A percentile compares a stretch with the other conserved stretches of the same genome.
phyloP scores from a whole-genome alignment of 2,329 filamentous ascomycete genomes.

The Claviceps paspali region DNA sequence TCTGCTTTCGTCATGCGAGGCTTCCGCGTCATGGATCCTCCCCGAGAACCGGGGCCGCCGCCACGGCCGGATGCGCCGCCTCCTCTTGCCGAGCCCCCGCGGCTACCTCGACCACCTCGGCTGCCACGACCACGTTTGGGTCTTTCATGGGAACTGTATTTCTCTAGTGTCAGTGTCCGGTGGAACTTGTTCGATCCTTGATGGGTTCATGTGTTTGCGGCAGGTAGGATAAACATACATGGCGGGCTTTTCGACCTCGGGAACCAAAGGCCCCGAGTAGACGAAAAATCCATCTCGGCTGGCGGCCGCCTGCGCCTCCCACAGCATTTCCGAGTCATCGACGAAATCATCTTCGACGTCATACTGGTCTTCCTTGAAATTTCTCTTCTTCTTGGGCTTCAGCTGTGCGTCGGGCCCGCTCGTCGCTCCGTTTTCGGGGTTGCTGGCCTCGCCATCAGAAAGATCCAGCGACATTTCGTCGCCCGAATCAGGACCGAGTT shows the following conservation, averaged over 20 bases:
- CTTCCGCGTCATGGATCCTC: conserved; percentile 60
- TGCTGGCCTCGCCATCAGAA: conserved; percentile 64
- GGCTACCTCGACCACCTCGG: conserved; percentile 41
- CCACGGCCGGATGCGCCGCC: conserved; percentile 28
- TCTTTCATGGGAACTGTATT: conserved; percentile 51
- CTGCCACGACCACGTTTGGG: conserved; percentile 51
- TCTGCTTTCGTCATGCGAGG: conserved; percentile 77
- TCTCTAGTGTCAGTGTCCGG: background rate
- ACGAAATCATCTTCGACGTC: conserved; percentile 74
- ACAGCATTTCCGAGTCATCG: conserved; percentile 86
- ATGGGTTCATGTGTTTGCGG: too few relatives aligned
- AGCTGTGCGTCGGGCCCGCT: conserved; percentile 46
- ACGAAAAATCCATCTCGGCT: conserved; percentile 97
- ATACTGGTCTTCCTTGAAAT: conserved; percentile 69
- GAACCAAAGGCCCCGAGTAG: conserved; percentile 81
- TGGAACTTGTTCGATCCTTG: too few relatives aligned
- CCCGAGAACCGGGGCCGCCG: conserved; percentile 54
- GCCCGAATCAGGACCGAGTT: conserved; percentile 50
- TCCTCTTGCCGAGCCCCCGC: conserved; percentile 48
- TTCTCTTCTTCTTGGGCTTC: conserved; percentile 64
- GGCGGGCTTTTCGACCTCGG: conserved; percentile 64
- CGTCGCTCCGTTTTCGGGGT: conserved; percentile 62
- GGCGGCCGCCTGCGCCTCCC: conserved; percentile 89
- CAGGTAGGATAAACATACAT: conserved; percentile 24
- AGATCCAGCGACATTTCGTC: conserved; percentile 77